These are phyloP conservation scores for Carex scoparia DNA, from an alignment of 176 grass and related monocot genomes.

Conservation along the genomic window DNA sequence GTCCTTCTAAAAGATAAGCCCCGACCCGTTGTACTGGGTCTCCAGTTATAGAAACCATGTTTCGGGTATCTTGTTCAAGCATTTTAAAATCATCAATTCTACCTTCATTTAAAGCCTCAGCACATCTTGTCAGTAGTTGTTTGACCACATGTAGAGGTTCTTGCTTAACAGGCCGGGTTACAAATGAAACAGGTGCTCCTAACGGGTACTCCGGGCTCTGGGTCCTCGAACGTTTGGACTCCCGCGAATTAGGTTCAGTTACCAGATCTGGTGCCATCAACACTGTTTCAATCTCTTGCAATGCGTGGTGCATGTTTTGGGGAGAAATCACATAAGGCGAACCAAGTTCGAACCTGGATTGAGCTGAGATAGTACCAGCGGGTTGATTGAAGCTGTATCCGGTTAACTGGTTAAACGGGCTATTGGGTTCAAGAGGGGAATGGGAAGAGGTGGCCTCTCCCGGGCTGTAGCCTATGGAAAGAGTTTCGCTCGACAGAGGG, in stretches of 20 bases:
- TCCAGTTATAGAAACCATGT: conserved; percentile 63
- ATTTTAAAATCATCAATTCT: conserved; percentile 61
- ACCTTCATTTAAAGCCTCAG: conserved; percentile 55
- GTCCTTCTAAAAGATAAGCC: conserved; percentile 82
- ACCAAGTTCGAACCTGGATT: conserved; percentile 37
- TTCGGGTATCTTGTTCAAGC: conserved; percentile 54
- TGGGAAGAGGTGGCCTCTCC: conserved; percentile 59
- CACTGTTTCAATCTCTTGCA: conserved; percentile 86
- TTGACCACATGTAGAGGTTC: conserved; percentile 50
- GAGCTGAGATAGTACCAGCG: conserved; percentile 29
- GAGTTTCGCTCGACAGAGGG: conserved; percentile 53
- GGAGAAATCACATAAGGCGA: conserved; percentile 43
- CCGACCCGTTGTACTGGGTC: conserved; percentile 81
- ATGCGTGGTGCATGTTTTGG: conserved; percentile 69
- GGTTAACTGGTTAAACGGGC: conserved; percentile 29
- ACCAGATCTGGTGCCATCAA: conserved; percentile 83
- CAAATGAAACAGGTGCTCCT: neutral
- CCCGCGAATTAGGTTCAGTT: conserved; percentile 44
- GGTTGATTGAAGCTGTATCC: neutral
- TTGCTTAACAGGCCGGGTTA: conserved; percentile 23
- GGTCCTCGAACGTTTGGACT: conserved; percentile 53
- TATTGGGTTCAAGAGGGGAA: conserved; percentile 65
- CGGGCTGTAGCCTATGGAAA: conserved; percentile 56
- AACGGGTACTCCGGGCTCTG: conserved; percentile 40
- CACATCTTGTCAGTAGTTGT: conserved; percentile 63